Percentiles rank a stretch among this genome's conserved stretches.
Evolutionary conservation across 2,329 filamentous ascomycete species (phyloP).

Genomic region (Chaetomium sp.): DNA sequence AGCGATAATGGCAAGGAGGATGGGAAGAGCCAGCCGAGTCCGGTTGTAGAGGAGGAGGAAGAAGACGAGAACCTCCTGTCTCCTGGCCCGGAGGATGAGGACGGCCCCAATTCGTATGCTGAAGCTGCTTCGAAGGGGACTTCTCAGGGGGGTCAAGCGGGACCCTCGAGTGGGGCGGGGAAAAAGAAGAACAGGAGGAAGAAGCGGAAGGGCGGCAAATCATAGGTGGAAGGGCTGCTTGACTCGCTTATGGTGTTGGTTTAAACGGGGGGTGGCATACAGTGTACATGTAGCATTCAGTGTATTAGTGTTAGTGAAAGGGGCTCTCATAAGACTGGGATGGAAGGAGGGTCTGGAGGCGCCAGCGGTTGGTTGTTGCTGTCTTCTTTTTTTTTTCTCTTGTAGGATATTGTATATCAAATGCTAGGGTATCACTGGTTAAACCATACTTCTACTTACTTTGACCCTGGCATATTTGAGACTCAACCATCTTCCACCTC

Average conservation of each 20-base stretch:
- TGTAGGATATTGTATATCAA: not conserved
- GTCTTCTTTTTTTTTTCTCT: not conserved
- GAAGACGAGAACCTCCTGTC: slow-evolving; percentile 28
- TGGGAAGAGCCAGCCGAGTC: not conserved
- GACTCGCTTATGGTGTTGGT: slow-evolving; percentile 7
- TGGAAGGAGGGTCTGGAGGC: not conserved
- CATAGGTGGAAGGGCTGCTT: slow-evolving; percentile 31
- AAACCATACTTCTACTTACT: not conserved
- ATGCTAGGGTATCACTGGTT: not conserved
- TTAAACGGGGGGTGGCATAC: not conserved
- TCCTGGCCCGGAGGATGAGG: slow-evolving; percentile 17
- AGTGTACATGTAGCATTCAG: not conserved
- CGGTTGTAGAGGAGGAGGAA: slow-evolving; percentile 17
- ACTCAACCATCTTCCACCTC: not conserved
- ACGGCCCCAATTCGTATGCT: slow-evolving; percentile 7
- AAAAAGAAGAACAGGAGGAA: slow-evolving; percentile 36
- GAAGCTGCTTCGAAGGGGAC: slow-evolving; percentile 13
- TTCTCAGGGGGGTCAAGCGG: slow-evolving; percentile 6
- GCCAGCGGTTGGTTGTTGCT: slow-evolving; percentile 3
- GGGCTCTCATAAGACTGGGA: not conserved
- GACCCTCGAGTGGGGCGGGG: slow-evolving; percentile 9
- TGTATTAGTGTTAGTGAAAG: not conserved
- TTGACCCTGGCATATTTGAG: not conserved
- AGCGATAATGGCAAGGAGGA: slow-evolving; percentile 4
- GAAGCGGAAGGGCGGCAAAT: slow-evolving; percentile 36